Conservation (phyloP, 2,329 filamentous ascomycete species). For the Trichoderma semiorbis region DNA sequence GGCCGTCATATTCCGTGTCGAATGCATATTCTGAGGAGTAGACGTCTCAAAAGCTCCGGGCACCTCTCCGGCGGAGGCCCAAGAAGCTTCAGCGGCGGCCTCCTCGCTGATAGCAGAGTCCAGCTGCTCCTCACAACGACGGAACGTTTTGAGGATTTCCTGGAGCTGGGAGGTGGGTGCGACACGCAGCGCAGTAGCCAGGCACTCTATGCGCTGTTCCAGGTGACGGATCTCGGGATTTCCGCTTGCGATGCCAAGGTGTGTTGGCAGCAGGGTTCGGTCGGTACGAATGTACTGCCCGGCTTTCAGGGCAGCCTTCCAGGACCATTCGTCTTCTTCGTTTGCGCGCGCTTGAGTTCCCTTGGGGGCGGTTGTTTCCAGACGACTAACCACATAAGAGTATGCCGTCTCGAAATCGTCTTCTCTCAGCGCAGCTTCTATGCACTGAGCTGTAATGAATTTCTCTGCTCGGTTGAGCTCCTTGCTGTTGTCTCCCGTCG, state of each 20-base stretch:
- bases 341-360: conserved; percentile 4
- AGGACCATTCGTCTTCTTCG: conserved; percentile 63
- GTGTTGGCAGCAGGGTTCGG: conserved; percentile 53
- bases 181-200: conserved; percentile 70
- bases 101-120: conserved; percentile 64
- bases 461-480: conserved; percentile 50
- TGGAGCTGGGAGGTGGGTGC: conserved; percentile 67
- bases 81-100: conserved; percentile 64
- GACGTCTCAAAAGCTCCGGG: conserved; percentile 51
- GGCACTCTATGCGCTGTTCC: conserved; percentile 76
- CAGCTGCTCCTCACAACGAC: conserved; percentile 74
- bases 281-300: conserved; percentile 65
- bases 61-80: conserved; percentile 64
- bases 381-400: conserved; percentile 72
- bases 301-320: conserved; percentile 75
- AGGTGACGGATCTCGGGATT: conserved; percentile 66
- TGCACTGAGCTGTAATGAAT: conserved; percentile 74
- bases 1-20: conserved; percentile 33
- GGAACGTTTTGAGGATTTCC: conserved; percentile 71
- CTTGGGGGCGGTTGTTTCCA: conserved; percentile 39
- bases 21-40: conserved; percentile 24
- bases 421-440: conserved; percentile 71
- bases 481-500: conserved; percentile 26
- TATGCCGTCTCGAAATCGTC: conserved; percentile 85
- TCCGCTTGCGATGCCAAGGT: conserved; percentile 57